A percentile compares a stretch with the other conserved stretches of the same genome.
These are phyloP conservation scores for Gryganskiella cystojenkinii DNA, from an alignment of 192 early-diverging fungal species.

Conservation along the genomic window DNA sequence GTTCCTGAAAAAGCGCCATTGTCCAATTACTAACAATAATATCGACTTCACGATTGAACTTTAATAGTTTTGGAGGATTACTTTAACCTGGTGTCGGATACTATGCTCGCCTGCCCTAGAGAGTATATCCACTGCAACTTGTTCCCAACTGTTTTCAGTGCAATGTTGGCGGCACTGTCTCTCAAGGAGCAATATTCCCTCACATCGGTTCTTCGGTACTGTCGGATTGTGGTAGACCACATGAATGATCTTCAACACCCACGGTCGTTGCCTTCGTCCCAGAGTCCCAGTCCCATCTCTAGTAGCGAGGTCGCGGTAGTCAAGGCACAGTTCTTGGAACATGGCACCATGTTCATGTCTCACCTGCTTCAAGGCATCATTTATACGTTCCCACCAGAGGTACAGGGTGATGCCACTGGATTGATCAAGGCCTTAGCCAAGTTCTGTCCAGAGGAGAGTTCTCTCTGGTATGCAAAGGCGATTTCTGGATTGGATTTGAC, in stretches of 20 bases:
- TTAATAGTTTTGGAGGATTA: conserved; percentile 81
- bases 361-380: conserved; percentile 66
- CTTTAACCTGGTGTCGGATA: conserved; percentile 67
- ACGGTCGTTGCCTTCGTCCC: conserved; percentile 13
- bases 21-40: not conserved
- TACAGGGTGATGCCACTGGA: conserved; percentile 65
- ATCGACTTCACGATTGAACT: not conserved
- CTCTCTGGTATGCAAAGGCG: conserved; percentile 59
- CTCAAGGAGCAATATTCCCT: conserved; percentile 62
- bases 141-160: conserved; percentile 68
- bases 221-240: conserved; percentile 56
- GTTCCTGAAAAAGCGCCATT: too few species aligned
- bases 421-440: conserved; percentile 58
- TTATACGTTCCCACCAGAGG: conserved; percentile 62
- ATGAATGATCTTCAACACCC: conserved; percentile 30
- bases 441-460: conserved; percentile 58
- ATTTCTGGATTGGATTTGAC: conserved; percentile 61
- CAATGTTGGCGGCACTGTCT: conserved; percentile 69
- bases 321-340: conserved; percentile 50
- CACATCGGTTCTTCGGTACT: conserved; percentile 60
- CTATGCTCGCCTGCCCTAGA: conserved; percentile 60
- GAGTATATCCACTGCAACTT: conserved; percentile 65
- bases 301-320: conserved; percentile 50
- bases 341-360: conserved; percentile 55
- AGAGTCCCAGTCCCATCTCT: conserved; percentile 10